Base-by-base conservation (phyloP, 1,284 basidiomycete genomes). In the Leccinum variabile region DNA sequence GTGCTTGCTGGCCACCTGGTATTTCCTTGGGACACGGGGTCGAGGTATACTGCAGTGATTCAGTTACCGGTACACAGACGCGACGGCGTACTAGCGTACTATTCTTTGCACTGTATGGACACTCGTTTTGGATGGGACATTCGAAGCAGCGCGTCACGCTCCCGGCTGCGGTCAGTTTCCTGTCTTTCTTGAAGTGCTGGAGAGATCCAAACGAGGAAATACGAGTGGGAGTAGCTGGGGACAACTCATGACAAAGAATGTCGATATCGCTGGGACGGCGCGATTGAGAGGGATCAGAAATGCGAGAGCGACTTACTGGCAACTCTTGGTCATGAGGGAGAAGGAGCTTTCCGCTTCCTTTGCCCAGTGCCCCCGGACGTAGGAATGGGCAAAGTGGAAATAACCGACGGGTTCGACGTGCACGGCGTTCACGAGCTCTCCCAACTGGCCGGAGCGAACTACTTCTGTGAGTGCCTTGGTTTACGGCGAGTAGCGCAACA, bases 181-280 rank as follows among this genome's bases (percentile, higher is more conserved):
- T 79, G 5, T 82, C 82, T 67, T 87, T 88, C 66, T 84, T 86
- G 77, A 95, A 95, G 69, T 94, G 93, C 59, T 84, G 83, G 28
- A 95, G 77, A 10, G 90, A 92, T 28, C 92, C 93, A 71, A 95
- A 95, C 0, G 92, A 93, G 0, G 91, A 91, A 13, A 94, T 85
- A 54, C 84, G 85, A 5, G 79, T 75, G 0, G 91, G 91, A 1
- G 76, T 81, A 2, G 82, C 81, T 8, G 86, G 88, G 16, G 84
- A 81, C 65, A 93, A 81, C 86, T 88, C 92, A 70, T 87, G 84
- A 69, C 89, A 91, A 35, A 95, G 77, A 54, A 95, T 82, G 69
- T 94, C 92, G 59, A 95, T 87, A 72, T 95, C 92, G 72, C 92
- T 93, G 69, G 25, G 28, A 60, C 44, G 59, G 56, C 10, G 32